Evolutionary conservation across 2,329 filamentous ascomycete species (phyloP).

Genomic region (Talaromyces sp.): DNA sequence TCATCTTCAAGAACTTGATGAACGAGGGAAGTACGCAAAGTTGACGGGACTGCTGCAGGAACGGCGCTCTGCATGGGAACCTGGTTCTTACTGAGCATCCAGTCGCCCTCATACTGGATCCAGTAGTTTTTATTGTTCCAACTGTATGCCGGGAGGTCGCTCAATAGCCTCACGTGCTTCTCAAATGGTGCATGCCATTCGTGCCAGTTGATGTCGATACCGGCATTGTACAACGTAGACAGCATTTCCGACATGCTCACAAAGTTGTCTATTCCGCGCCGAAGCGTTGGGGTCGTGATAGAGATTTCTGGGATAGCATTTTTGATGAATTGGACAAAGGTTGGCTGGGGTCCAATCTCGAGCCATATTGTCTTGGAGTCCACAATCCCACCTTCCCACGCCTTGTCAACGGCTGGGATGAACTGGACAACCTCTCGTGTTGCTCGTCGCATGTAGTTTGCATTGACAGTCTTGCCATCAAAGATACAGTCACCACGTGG

Average conservation of each 20-base stretch:
- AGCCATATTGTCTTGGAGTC: neutral
- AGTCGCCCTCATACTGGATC: conserved; percentile 66
- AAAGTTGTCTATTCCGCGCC: conserved; percentile 1
- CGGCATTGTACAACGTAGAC: conserved; percentile 21
- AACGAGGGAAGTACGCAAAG: neutral
- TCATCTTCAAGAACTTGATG: conserved; percentile 2
- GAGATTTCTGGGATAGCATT: conserved; percentile 5
- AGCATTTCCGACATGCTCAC: neutral
- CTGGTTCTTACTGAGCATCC: conserved; percentile 63
- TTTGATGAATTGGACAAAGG: neutral
- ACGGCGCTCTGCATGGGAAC: neutral
- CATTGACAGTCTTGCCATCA: conserved; percentile 29
- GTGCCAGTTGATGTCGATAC: conserved; percentile 61
- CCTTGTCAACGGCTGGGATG: neutral
- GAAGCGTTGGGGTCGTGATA: conserved; percentile 17
- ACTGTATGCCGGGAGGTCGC: conserved; percentile 55
- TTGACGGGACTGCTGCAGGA: neutral
- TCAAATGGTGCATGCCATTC: conserved; percentile 59
- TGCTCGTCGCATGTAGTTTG: conserved; percentile 59
- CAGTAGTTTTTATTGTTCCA: conserved; percentile 70
- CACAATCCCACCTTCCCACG: neutral
- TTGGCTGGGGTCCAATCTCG: conserved; percentile 5
- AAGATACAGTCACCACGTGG: conserved; percentile 38
- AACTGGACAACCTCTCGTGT: conserved; percentile 63
- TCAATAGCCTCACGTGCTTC: conserved; percentile 11